These are phyloP conservation scores for Clonostachys solani DNA, from an alignment of 2,329 filamentous ascomycete species.

Conservation along the genomic window DNA sequence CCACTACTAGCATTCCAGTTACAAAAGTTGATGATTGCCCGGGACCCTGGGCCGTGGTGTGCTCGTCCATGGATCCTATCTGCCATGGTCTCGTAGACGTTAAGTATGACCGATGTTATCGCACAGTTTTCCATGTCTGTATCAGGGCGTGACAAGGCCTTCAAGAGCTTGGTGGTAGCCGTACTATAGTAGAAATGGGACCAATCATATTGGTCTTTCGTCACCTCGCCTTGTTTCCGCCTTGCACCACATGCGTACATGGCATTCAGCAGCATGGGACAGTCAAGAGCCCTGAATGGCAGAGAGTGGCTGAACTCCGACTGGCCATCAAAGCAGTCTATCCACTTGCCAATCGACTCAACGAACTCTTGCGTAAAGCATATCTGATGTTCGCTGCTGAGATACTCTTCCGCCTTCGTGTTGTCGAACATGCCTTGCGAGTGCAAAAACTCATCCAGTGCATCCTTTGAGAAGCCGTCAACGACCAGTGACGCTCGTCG, in stretches of 20 bases:
- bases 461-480: too few relatives aligned
- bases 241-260: conserved; percentile 85
- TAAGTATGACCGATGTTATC: conserved; percentile 86
- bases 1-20: conserved; percentile 77
- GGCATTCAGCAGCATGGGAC: conserved; percentile 86
- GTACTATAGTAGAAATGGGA: conserved; percentile 81
- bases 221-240: conserved; percentile 65
- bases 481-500: too few relatives aligned
- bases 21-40: conserved; percentile 84
- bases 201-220: conserved; percentile 71
- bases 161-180: conserved; percentile 73
- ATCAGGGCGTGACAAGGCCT: conserved; percentile 63
- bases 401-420: conserved; percentile 39
- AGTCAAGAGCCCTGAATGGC: conserved; percentile 77
- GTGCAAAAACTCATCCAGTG: too few relatives aligned
- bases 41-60: conserved; percentile 82
- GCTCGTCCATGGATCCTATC: conserved; percentile 75
- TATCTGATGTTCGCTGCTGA: conserved; percentile 73
- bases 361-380: conserved; percentile 91
- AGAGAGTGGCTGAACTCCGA: conserved; percentile 84
- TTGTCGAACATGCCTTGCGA: too few relatives aligned
- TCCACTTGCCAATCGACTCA: conserved; percentile 86
- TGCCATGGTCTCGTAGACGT: conserved; percentile 91
- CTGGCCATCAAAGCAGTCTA: conserved; percentile 83
- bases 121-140: conserved; percentile 74